Base-by-base conservation (phyloP, 768 basidiomycete species). In the Phaffia australis region DNA sequence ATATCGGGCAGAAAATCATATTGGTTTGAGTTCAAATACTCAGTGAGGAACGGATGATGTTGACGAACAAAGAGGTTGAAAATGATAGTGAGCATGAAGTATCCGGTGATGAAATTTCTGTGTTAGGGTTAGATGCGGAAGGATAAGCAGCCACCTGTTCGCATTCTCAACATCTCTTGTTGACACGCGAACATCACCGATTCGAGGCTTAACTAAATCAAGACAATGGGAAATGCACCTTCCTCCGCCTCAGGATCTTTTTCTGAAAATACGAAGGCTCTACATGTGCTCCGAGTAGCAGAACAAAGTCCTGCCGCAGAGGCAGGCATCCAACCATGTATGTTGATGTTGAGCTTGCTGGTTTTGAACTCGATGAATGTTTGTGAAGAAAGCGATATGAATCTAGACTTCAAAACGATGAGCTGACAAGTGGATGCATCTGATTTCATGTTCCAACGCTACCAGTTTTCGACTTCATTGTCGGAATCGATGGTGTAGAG, bases 221-320 rank as follows among this genome's bases (percentile, higher is more conserved):
- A 42, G 35, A 29, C 42, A 29, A 67, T 67, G 66, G 66, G 66
- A n/a, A 67, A 67, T 60, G 48, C 66, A 9, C 55, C 60, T 16
- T 67, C 66, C 25, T 57, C 60, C 27, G 50, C 52, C 30, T 50
- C 64, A 2, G 64, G 64, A 3, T 49, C 51, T 9, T 60, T 47
- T 25, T 55, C 66, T 1, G 23, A 60, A 11, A 46, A 52, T 23
- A 48, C 50, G n/a, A 69, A 69, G 51, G 67, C 61, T n/a, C 56
- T 95, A 14, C 92, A 97, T 74, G 87, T 92, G 69, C 79, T 95
- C 64, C 85, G 92, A 63, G 91, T 95, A 35, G 90, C 89, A 1
- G 87, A 90, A 1, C 82, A 82, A 6, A 92, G 89, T 1, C 95
- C 95, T 7, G 89, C 94, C 0, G 88, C 88, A 0, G 81, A 85